These are phyloP conservation scores for Fagopyrum tataricum DNA, from an alignment of 148 eudicot species.

Conservation along the genomic window DNA sequence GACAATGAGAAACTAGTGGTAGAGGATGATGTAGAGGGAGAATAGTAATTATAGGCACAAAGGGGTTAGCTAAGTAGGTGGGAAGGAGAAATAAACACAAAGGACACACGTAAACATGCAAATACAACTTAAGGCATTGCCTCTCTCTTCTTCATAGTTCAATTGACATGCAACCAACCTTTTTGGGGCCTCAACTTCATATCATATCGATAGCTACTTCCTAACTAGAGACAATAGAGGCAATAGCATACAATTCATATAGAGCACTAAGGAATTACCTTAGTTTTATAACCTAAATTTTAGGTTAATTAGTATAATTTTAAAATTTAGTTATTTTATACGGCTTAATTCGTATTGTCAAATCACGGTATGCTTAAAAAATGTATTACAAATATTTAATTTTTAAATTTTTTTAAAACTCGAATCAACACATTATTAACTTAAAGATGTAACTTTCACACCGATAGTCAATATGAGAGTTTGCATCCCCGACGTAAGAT, in stretches of 20 bases:
- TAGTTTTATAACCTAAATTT: too few species aligned
- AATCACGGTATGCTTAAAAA: too few species aligned
- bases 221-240: background rate
- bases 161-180: conserved; percentile 7
- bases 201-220: conserved; percentile 9
- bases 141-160: background rate
- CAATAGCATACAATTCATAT: background rate
- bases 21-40: background rate
- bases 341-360: too few species aligned
- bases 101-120: background rate
- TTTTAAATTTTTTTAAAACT: too few species aligned
- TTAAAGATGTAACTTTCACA: too few species aligned
- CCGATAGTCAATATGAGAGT: too few species aligned
- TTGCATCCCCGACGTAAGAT: too few species aligned
- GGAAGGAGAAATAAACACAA: background rate
- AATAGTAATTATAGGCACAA: background rate
- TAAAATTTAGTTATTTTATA: too few species aligned
- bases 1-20: background rate
- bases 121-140: background rate
- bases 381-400: too few species aligned
- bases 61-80: conserved; percentile 3
- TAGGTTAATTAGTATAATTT: too few species aligned
- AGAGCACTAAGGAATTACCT: background rate
- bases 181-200: conserved; percentile 7
- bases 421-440: too few species aligned